Conservation (phyloP, 805 yeast species). For the Sugiyamaella marilandica region DNA sequence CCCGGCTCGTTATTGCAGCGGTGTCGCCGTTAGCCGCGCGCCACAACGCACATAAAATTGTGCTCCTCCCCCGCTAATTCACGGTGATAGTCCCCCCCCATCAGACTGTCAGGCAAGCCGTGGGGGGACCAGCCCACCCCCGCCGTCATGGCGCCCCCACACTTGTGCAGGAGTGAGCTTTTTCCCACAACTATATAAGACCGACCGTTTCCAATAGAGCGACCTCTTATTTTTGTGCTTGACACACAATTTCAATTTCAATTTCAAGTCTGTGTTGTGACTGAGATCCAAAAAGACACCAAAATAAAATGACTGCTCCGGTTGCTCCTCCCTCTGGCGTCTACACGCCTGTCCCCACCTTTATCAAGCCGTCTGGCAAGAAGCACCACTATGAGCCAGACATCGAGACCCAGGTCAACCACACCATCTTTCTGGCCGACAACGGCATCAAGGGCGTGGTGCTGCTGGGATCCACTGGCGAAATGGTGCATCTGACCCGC, state of each 20-base stretch:
- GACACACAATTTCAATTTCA: too few species aligned
- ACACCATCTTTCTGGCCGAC: constrained; percentile 40
- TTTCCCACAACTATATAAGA: neutral
- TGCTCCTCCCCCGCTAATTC: neutral
- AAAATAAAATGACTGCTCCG: constrained; percentile 13
- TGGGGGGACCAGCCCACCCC: neutral
- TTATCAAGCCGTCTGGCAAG: constrained; percentile 41
- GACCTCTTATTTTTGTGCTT: too few species aligned
- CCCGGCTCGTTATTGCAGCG: neutral
- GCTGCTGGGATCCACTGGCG: constrained; percentile 53
- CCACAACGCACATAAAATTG: neutral
- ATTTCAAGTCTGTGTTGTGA: too few species aligned
- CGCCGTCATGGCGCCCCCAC: constrained; percentile 2
- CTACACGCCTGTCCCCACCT: constrained; percentile 53
- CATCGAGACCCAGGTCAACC: constrained; percentile 42
- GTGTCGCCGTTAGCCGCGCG: neutral
- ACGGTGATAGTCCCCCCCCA: neutral
- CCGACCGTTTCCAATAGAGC: neutral
- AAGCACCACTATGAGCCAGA: constrained; percentile 36
- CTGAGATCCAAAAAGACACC: neutral
- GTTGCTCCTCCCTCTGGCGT: constrained; percentile 31
- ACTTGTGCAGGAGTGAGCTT: neutral
- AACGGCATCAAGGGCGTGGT: constrained; percentile 48
- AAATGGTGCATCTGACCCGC: constrained; percentile 46
- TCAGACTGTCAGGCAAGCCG: neutral